Evolutionary conservation across 768 basidiomycete species (phyloP), one percentile per base, ranked within the genome.

Genomic region (Naganishia onofrii): DNA sequence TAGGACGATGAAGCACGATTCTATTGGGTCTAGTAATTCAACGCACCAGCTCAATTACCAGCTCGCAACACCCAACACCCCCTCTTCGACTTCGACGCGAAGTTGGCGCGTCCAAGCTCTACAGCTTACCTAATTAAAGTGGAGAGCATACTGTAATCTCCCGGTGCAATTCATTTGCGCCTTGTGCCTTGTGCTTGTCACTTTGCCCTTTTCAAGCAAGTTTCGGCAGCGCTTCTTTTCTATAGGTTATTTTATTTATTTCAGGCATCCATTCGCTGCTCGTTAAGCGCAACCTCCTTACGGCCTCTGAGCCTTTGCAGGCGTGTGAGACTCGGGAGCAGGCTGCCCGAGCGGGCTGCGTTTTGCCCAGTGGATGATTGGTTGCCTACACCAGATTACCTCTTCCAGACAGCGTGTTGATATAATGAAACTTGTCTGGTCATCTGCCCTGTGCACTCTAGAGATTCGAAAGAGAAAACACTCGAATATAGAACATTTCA

Each of bases 361-460:
- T n/a, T 60, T 60, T 60, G 58, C 58, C 17, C 34, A 38, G 6
- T 60, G 34, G 58, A 17, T 60, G 58, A 60, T 60, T 60, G 58
- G 58, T 28, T 23, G 36, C 15, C 6, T 19, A 12, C 5, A 36
- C 12, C 12, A 36, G 36, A 12, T 36, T 36, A 12, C 36, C 36
- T 36, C 36, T 36, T 5, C 36, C 12, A 36, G 36, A 6, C 12
- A 36, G 36, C 36, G 36, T 6, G 36, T 46, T 21, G 46, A 7
- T 21, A 7, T 46, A 46, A 17, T 15, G 46, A 46, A 46, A 5
- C 15, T 17, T 21, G 21, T 46, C 46, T 46, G 46, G 21, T 46
- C 46, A 21, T 46, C 46, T 46, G 46, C 46, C 21, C 15, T 21
- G 46, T 3, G 46, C 46, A 17, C 15, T 46, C 13, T 46, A 3